Percentiles rank a stretch among this genome's conserved stretches.
Conservation (phyloP, 2,329 filamentous ascomycete genomes). For the Fusarium pseudonygamai region DNA sequence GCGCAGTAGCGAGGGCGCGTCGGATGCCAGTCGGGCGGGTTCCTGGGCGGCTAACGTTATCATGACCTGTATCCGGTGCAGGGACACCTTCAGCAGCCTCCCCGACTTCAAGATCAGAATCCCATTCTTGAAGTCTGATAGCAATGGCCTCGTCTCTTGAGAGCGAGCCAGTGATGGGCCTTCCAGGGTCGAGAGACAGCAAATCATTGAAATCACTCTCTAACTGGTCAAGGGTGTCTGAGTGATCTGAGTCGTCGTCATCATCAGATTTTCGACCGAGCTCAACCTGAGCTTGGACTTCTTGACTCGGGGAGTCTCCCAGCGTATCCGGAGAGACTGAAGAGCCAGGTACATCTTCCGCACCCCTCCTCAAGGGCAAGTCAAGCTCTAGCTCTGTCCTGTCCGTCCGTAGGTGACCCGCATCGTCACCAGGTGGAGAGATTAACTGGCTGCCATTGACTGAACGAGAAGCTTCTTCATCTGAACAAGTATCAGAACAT, state of each 20-base stretch:
- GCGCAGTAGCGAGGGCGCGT: not conserved
- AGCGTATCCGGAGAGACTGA: not conserved
- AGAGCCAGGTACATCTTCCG: not conserved
- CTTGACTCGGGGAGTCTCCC: not conserved
- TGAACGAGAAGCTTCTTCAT: not conserved
- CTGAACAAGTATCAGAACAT: not conserved
- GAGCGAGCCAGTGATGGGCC: too few relatives aligned
- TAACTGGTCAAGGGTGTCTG: not conserved
- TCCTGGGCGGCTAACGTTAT: not conserved
- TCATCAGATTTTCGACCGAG: not conserved
- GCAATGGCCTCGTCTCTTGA: not conserved
- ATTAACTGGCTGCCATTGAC: not conserved
- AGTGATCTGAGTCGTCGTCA: not conserved
- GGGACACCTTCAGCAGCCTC: not conserved
- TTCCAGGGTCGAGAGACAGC: not conserved
- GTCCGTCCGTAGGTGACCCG: not conserved
- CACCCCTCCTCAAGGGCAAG: not conserved
- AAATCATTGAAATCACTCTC: not conserved
- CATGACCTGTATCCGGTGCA: not conserved
- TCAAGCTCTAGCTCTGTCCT: not conserved
- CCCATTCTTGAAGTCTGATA: not conserved
- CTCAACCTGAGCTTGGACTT: not conserved
- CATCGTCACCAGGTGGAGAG: not conserved
- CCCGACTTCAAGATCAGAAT: not conserved
- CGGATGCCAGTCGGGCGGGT: not conserved